Percentiles rank a stretch among this genome's conserved stretches.
phyloP scores from a whole-genome alignment of 768 basidiomycete genomes.

The Collybia nuda region DNA sequence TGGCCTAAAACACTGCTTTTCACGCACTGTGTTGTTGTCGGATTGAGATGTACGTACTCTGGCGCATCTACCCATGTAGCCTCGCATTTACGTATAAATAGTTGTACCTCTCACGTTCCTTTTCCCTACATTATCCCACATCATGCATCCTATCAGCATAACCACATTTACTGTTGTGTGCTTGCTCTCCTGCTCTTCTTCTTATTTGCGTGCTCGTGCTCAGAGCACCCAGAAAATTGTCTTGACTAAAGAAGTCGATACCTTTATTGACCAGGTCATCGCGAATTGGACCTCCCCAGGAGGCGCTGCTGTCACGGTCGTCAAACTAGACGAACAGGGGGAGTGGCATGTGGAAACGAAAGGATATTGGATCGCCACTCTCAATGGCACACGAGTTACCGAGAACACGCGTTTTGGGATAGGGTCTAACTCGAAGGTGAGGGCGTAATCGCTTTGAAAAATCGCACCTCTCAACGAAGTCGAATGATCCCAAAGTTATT shows the following conservation, averaged over 20 bases:
- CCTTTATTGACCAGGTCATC: conserved; percentile 21
- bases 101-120: too few species aligned
- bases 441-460: background rate
- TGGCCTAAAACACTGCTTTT: too few species aligned
- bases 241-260: conserved; percentile 15
- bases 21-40: too few species aligned
- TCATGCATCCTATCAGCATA: too few species aligned
- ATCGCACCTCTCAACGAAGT: background rate
- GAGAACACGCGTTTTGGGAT: conserved; percentile 25
- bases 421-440: conserved; percentile 29
- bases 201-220: background rate
- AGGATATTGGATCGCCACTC: conserved; percentile 26
- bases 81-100: too few species aligned
- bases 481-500: conserved; percentile 14
- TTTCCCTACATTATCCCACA: too few species aligned
- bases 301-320: conserved; percentile 26
- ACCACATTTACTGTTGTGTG: too few species aligned
- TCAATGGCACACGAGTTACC: conserved; percentile 19
- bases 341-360: conserved; percentile 29
- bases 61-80: too few species aligned
- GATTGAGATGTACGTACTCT: too few species aligned
- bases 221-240: conserved; percentile 6
- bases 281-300: conserved; percentile 24
- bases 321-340: conserved; percentile 19
- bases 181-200: too few species aligned